Evolutionary conservation across 108 stramenopile genomes (phyloP).

Genomic region (Chaetoceros muelleri): DNA sequence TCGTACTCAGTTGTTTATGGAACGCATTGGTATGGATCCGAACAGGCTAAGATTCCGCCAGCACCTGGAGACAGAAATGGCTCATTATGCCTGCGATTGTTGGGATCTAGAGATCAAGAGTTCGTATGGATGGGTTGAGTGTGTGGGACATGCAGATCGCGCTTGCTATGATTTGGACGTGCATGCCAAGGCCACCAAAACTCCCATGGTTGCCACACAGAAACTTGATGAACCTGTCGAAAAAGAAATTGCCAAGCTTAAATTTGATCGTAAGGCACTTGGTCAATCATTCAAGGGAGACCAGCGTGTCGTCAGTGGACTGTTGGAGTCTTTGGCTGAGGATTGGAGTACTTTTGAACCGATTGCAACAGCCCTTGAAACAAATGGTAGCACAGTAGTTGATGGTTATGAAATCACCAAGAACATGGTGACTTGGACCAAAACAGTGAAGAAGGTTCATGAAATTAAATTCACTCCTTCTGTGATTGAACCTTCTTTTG

Average conservation of each 20-base stretch:
- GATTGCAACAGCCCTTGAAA: constrained; percentile 77
- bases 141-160: constrained; percentile 99
- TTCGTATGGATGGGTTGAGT: constrained; percentile 98
- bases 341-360: constrained; percentile 87
- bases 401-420: constrained; percentile 86
- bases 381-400: constrained; percentile 75
- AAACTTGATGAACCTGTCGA: constrained; percentile 73
- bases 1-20: constrained; percentile 94
- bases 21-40: constrained; percentile 95
- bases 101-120: constrained; percentile 99
- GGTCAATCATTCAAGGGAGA: constrained; percentile 89
- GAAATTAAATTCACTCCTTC: constrained; percentile 96
- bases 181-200: constrained; percentile 92
- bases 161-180: constrained; percentile 97
- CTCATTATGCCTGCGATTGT: constrained; percentile 99
- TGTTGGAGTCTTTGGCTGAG: constrained; percentile 88
- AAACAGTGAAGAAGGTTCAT: constrained; percentile 79
- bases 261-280: constrained; percentile 82
- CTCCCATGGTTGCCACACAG: constrained; percentile 85
- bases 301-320: constrained; percentile 80
- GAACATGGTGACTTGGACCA: constrained; percentile 87
- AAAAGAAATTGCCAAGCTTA: constrained; percentile 79
- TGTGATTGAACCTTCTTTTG: constrained; percentile 99
- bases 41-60: constrained; percentile 93
- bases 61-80: constrained; percentile 99